phyloP scores from a whole-genome alignment of 2,329 filamentous ascomycete genomes.

The Fusarium veterinarium region DNA sequence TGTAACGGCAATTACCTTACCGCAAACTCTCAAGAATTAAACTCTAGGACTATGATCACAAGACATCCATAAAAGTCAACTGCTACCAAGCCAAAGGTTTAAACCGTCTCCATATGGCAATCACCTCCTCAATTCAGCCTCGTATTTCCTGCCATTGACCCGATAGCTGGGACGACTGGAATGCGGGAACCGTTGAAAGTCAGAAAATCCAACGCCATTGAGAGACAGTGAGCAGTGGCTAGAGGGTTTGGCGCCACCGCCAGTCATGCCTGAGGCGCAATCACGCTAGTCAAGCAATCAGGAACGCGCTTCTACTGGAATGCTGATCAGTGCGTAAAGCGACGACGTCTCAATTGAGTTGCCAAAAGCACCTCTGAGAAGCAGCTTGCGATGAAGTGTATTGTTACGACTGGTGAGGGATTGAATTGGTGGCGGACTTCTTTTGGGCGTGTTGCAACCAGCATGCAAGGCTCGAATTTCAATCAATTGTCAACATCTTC shows the following conservation, averaged over 20 bases:
- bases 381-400: accelerated
- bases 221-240: slow-evolving; percentile 1
- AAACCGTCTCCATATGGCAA: background rate
- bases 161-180: background rate
- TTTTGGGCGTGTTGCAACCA: background rate
- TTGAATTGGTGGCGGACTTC: background rate
- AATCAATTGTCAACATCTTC: background rate
- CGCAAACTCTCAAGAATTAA: background rate
- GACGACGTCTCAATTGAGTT: background rate
- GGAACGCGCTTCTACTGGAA: slow-evolving; percentile 4
- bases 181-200: background rate
- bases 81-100: background rate
- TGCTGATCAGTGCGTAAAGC: background rate
- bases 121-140: background rate
- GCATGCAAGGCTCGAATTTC: slow-evolving; percentile 2
- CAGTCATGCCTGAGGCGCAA: background rate
- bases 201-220: background rate
- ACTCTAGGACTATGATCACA: background rate
- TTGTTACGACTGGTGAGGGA: background rate
- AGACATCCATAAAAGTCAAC: background rate
- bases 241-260: slow-evolving; percentile 1
- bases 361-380: too few relatives aligned
- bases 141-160: background rate
- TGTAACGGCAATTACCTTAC: background rate
- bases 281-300: background rate